phyloP scores from a whole-genome alignment of 371 early-diverging fungal genomes.

The Mortierella sp. region DNA sequence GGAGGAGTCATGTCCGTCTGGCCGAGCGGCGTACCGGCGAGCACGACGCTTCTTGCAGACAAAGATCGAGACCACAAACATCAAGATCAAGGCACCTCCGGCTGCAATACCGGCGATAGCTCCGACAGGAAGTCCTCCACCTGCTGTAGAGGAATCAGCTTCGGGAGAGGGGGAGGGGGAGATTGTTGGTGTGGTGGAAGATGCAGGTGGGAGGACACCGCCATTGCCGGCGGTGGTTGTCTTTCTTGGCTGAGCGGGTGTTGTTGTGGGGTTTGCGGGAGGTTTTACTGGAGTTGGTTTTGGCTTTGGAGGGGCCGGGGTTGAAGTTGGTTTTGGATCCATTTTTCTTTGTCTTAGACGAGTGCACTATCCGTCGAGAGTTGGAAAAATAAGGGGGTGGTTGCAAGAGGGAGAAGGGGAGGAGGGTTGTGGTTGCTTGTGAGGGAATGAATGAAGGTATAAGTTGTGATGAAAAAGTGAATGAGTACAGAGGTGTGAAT shows the following conservation, averaged over 20 bases:
- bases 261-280: neutral
- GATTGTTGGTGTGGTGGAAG: conserved; percentile 1
- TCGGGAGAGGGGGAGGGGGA: conserved; percentile 3
- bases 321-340: conserved; percentile 16
- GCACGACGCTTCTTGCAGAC: conserved; percentile 42
- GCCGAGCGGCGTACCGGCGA: conserved; percentile 23
- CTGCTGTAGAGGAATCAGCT: neutral
- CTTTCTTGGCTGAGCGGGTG: neutral
- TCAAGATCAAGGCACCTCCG: conserved; percentile 34
- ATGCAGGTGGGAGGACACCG: neutral
- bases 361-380: neutral
- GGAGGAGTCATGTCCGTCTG: conserved; percentile 31
- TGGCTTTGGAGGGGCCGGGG: neutral
- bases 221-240: neutral
- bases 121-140: conserved; percentile 26
- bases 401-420: neutral
- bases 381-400: neutral
- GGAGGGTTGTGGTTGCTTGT: neutral
- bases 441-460: neutral
- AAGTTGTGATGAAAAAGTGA: neutral
- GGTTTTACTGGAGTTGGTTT: conserved; percentile 7
- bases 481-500: neutral
- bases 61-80: conserved; percentile 35
- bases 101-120: conserved; percentile 50
- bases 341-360: neutral